Evolutionary conservation across 169 alveolate genomes (phyloP), one percentile per base, ranked within the genome.

Genomic region (Toxoplasma gondii): DNA sequence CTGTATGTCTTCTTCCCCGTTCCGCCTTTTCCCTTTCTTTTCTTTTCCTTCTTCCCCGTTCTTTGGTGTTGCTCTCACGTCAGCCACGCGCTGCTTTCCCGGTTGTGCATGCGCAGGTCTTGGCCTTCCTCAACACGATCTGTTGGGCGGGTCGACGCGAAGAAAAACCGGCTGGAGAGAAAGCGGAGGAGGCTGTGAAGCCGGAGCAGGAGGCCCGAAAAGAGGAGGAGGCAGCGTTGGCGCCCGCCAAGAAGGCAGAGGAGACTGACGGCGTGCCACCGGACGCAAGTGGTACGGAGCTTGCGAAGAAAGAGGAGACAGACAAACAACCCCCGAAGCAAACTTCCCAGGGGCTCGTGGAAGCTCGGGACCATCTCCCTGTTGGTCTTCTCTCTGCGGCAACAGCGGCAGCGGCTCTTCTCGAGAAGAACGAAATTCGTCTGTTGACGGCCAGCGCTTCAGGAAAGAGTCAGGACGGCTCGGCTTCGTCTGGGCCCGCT

Each of bases 381-480:
- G 39, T 45, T 19, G 86, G 49, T 27, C 86, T 78, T 19, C 44
- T 78, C 4, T 19, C 86, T 12, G 43, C 45, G 29, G 86, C 86
- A 1, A 29, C 39, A 12, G 43, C 86, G 45, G 86, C 49, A 45
- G 86, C 86, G 45, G 22, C 27, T 4, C 45, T 78, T 16, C 22
- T 78, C 45, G 86, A 78, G 86, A 38, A 78, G n/a, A 78, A 78
- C 45, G 86, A 78, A 78, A 38, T 78, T 38, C 86, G 86, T n/a
- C 44, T 78, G 45, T 19, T n/a, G 27, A 34, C 44, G 39, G 86
- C 49, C 27, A 78, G 44, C 10, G 39, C 49, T 17, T 7, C 45
- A 2, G 86, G 86, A 2, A 38, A 78, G 44, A 29, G 39, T 45
- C 58, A 49, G 58, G 86, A 38, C 22, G 86, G 39, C 22, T 78